Conservation (phyloP, 1,284 basidiomycete species). For the Moniliella sp. region DNA sequence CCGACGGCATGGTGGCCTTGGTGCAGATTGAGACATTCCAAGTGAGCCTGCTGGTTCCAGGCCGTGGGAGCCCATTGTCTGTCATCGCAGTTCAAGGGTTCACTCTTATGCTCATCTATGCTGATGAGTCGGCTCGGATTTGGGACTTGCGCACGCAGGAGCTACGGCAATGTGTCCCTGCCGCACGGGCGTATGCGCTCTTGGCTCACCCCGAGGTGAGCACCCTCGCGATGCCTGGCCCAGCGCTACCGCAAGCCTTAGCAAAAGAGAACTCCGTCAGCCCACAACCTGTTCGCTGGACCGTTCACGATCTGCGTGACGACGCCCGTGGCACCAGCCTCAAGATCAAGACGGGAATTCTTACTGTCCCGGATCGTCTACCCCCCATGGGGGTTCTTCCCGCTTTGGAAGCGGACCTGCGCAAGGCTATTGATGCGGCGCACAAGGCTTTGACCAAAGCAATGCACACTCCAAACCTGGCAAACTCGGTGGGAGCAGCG, state of each 20-base stretch:
- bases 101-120: slow-evolving; percentile 57
- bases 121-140: slow-evolving; percentile 52
- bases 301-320: neutral
- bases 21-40: slow-evolving; percentile 50
- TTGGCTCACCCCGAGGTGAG: too few relatives aligned
- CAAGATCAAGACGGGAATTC: too few relatives aligned
- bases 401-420: slow-evolving; percentile 22
- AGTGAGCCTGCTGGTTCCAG: slow-evolving; percentile 58
- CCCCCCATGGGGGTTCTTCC: too few relatives aligned
- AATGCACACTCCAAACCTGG: neutral
- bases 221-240: too few relatives aligned
- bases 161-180: slow-evolving; percentile 58
- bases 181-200: slow-evolving; percentile 55
- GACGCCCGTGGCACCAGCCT: neutral
- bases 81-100: slow-evolving; percentile 49
- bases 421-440: slow-evolving; percentile 21
- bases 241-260: neutral
- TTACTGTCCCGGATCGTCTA: too few relatives aligned
- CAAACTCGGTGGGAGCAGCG: neutral
- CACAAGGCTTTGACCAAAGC: slow-evolving; percentile 1
- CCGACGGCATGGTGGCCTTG: slow-evolving; percentile 60
- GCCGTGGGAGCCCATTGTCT: slow-evolving; percentile 42
- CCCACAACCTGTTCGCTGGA: neutral
- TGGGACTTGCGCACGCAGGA: slow-evolving; percentile 73
- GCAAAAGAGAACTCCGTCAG: neutral